These are phyloP conservation scores for Fistulinella cinereoalba DNA, from an alignment of 1,284 basidiomycete genomes.

Conservation along the genomic window DNA sequence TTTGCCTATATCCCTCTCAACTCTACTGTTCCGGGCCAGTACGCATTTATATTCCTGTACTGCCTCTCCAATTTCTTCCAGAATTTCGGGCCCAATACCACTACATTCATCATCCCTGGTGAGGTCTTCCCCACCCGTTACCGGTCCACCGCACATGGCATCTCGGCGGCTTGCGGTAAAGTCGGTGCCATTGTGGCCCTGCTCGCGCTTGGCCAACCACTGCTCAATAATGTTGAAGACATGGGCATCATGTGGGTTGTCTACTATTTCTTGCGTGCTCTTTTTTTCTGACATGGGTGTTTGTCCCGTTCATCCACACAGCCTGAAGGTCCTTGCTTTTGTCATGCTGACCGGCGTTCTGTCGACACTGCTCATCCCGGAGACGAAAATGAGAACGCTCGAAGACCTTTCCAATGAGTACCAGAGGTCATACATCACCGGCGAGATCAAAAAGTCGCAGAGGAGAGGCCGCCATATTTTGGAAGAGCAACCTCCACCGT, in stretches of 20 bases:
- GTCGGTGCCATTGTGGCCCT: conserved; percentile 68
- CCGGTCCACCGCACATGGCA: conserved; percentile 68
- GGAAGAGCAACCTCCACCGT: neutral
- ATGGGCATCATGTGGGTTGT: conserved; percentile 35
- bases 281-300: conserved; percentile 1
- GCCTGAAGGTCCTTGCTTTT: conserved; percentile 48
- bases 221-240: conserved; percentile 41
- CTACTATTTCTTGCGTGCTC: neutral
- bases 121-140: conserved; percentile 77
- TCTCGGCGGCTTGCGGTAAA: conserved; percentile 68
- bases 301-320: conserved; percentile 9
- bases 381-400: conserved; percentile 55
- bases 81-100: conserved; percentile 70
- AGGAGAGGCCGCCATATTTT: conserved; percentile 10
- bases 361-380: conserved; percentile 58
- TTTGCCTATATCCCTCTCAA: conserved; percentile 58
- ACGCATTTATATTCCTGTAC: conserved; percentile 61
- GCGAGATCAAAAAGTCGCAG: conserved; percentile 8
- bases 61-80: conserved; percentile 57
- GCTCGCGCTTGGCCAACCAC: conserved; percentile 47
- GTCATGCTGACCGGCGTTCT: conserved; percentile 61
- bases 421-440: conserved; percentile 46
- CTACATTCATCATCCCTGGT: conserved; percentile 69
- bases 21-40: conserved; percentile 36
- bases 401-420: conserved; percentile 56